Percentiles rank a stretch among this genome's conserved stretches.
Evolutionary conservation across 1,284 basidiomycete species (phyloP).

Genomic region (Puccinia brachypodii): DNA sequence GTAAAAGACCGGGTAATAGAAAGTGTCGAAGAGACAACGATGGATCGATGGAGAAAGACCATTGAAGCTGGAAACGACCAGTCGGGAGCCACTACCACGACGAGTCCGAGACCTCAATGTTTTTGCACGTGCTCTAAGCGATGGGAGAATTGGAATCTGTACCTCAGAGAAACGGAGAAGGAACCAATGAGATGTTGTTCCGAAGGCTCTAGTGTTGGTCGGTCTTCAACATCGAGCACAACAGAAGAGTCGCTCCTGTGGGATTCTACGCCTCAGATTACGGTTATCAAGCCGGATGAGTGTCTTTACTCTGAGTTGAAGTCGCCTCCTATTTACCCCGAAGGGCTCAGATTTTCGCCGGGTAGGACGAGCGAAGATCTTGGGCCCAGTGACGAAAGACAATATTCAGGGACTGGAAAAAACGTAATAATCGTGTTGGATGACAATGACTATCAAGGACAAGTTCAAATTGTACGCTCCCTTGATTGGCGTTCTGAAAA

Average conservation of each 20-base stretch:
- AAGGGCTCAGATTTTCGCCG: neutral
- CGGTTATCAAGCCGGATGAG: constrained; percentile 1
- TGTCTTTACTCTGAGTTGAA: constrained; percentile 6
- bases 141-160: constrained; percentile 19
- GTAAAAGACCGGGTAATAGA: neutral
- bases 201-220: neutral
- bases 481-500: neutral
- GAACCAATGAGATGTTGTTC: neutral
- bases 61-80: neutral
- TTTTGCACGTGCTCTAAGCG: constrained; percentile 1
- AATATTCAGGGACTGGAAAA: neutral
- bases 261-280: constrained; percentile 1
- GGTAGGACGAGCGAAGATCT: neutral
- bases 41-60: neutral
- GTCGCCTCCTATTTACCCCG: neutral
- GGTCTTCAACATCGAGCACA: neutral
- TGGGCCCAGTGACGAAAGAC: neutral
- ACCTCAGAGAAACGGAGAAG: neutral
- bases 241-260: neutral
- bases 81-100: neutral
- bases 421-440: neutral
- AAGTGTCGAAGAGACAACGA: neutral
- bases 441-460: neutral
- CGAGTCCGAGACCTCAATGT: neutral
- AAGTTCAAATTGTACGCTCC: neutral